Base-by-base conservation (phyloP, 208 protist species). In the Leishmania braziliensis region DNA sequence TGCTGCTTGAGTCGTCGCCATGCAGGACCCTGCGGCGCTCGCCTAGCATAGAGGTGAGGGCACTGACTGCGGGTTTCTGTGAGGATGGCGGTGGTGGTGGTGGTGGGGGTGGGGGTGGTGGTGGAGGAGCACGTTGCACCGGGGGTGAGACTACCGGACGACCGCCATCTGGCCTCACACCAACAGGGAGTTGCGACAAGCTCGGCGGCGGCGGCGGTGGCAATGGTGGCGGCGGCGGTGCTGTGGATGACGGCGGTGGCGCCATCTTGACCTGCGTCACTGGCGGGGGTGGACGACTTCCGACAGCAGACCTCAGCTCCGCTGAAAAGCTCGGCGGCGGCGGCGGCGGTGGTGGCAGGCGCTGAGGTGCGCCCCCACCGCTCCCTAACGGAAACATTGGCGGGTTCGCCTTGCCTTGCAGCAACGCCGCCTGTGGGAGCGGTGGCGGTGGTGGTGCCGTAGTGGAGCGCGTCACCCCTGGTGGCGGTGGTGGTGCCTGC, bases 371-470 rank as follows among this genome's bases (percentile, higher is more conserved):
- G 33, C 20, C 62, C 2, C 62, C 56, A 0, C 29, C 70, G 5
- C 29, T 29, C 33, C 43, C 39, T 9, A 39, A 14, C 43, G 48
- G 36, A 16, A 73, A 36, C 83, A 79, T 78, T 50, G 77, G 75
- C 58, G 69, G 73, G 65, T 75, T 76, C 29, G 71, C 33, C 68
- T 33, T 10, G 4, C 83, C 75, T 54, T 79, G 68, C n/a, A 84
- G 75, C 8, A 80, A 53, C 53, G 77, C 46, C 1, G 80, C 6
- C 2, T 65, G 81, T 18, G 77, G 76, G 68, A 77, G 82, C 53
- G 86, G 85, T n/a, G 85, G 86, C 18, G 86, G 89, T 51, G 83
- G 84, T 29, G 78, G 80, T 6, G 84, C 81, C 2, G 80, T 83
- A 3, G 77, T 84, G 20, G 72, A 80, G 23, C 36, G 74, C 56